Evolutionary conservation across 352 stramenopile species (phyloP).

Genomic region (Phytopythium montanum): DNA sequence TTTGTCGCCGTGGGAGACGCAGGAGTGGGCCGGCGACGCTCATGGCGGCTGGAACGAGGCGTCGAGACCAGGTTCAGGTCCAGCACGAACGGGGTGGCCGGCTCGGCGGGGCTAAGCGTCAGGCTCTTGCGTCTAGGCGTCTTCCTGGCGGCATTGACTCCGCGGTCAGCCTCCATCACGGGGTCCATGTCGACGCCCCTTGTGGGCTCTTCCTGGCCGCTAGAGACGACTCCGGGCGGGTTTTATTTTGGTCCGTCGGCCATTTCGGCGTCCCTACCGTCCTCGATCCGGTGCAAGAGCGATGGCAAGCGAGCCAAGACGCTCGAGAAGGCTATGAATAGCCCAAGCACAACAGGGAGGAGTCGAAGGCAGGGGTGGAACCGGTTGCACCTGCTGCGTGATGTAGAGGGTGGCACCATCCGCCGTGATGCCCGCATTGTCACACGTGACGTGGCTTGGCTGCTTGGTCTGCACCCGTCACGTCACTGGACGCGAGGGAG

Average conservation of each 20-base stretch:
- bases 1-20: neutral
- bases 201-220: neutral
- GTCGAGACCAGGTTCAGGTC: slow-evolving; percentile 3
- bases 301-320: too few species aligned
- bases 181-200: too few species aligned
- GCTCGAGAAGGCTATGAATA: too few species aligned
- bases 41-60: neutral
- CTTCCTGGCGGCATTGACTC: neutral
- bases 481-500: too few species aligned
- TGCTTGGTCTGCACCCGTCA: neutral
- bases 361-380: neutral
- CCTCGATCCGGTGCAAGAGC: too few species aligned
- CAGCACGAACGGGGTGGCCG: neutral
- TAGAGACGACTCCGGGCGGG: neutral
- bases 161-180: neutral
- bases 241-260: neutral
- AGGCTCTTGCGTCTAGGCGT: neutral
- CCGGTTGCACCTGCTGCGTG: neutral
- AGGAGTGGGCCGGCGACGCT: neutral
- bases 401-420: neutral
- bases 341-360: too few species aligned
- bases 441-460: neutral
- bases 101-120: neutral
- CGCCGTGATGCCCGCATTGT: neutral
- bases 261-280: neutral